These are phyloP conservation scores for Oidium heveae DNA, from an alignment of 2,329 filamentous ascomycete genomes.

Conservation along the genomic window DNA sequence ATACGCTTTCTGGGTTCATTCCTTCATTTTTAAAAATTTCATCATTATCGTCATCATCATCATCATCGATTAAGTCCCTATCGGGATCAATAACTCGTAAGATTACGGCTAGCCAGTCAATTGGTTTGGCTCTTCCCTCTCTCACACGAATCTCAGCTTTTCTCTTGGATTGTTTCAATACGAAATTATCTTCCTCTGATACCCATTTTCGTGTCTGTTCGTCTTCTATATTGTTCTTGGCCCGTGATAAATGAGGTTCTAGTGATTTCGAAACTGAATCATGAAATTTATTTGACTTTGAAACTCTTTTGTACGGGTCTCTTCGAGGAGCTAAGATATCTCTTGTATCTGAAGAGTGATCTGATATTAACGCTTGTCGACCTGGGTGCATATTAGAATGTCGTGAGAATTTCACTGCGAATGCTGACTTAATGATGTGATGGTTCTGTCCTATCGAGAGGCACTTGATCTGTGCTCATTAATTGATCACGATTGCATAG, in stretches of 20 bases:
- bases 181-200: conserved; percentile 85
- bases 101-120: conserved; percentile 83
- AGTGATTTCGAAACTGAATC: conserved; percentile 10
- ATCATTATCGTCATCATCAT: conserved; percentile 25
- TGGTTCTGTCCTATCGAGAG: too few relatives aligned
- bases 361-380: background rate
- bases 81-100: conserved; percentile 70
- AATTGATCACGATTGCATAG: too few relatives aligned
- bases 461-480: too few relatives aligned
- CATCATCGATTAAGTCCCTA: conserved; percentile 64
- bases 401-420: too few relatives aligned
- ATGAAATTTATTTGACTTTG: conserved; percentile 20
- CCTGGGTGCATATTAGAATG: background rate
- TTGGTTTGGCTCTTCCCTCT: conserved; percentile 70
- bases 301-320: conserved; percentile 29
- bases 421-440: too few relatives aligned
- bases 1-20: conserved; percentile 55
- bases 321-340: conserved; percentile 29
- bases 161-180: conserved; percentile 90
- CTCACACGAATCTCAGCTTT: conserved; percentile 89
- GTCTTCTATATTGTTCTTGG: conserved; percentile 23
- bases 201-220: conserved; percentile 66
- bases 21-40: conserved; percentile 52
- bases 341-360: background rate
- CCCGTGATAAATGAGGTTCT: conserved; percentile 10